These are phyloP conservation scores for Hanseniaspora nectarophila DNA, from an alignment of 805 yeast species.

Conservation along the genomic window DNA sequence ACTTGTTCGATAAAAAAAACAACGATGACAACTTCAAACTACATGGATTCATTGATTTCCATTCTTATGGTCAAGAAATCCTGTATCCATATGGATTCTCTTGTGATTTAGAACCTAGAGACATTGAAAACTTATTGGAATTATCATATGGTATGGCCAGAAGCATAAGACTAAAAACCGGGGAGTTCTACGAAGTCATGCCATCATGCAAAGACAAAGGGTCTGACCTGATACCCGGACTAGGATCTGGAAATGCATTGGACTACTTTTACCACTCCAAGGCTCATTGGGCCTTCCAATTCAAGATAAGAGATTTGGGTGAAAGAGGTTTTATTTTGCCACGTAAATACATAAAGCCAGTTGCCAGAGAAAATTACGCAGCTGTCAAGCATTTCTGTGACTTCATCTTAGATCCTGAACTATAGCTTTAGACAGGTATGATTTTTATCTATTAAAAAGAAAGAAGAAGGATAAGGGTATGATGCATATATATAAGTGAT, in stretches of 20 bases:
- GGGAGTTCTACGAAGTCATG: conserved; percentile 54
- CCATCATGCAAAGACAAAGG: conserved; percentile 75
- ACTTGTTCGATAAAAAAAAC: conserved; percentile 32
- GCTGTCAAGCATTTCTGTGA: conserved; percentile 57
- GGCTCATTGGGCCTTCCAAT: conserved; percentile 75
- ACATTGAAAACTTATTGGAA: conserved; percentile 68
- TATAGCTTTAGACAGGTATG: conserved; percentile 18
- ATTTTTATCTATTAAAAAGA: no score
- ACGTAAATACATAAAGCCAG: conserved; percentile 54
- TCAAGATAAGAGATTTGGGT: conserved; percentile 72
- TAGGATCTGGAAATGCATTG: conserved; percentile 69
- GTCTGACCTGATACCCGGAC: conserved; percentile 56
- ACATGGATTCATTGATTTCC: conserved; percentile 70
- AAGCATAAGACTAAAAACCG: conserved; percentile 52
- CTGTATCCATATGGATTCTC: conserved; percentile 74
- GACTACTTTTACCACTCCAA: conserved; percentile 76
- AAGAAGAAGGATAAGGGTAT: no score
- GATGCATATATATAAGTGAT: neutral
- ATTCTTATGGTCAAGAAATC: conserved; percentile 75
- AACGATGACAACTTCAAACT: conserved; percentile 39
- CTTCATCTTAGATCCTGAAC: conserved; percentile 37
- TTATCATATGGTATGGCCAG: conserved; percentile 70
- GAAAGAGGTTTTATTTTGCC: conserved; percentile 75
- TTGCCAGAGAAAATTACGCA: conserved; percentile 60
- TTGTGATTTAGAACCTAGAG: conserved; percentile 62